Base-by-base conservation (phyloP, 345 rosid genomes). In the Gossypium turneri region DNA sequence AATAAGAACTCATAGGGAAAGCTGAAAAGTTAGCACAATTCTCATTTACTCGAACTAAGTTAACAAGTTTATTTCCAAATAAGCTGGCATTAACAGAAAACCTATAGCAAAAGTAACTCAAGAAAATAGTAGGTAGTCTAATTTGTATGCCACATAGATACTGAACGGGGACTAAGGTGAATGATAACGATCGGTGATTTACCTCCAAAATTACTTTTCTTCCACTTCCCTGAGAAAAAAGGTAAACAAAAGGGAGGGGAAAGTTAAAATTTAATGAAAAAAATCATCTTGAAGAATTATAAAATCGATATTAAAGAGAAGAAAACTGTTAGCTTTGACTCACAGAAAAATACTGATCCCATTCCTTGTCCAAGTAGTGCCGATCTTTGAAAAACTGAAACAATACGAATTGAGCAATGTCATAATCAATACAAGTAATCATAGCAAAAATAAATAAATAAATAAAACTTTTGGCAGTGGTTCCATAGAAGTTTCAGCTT, bases 291-390 rank as follows among this genome's bases (percentile, higher is more conserved):
- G 64, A 60, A 22, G 24, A 52, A 13, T 17, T 61, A 66, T 50
- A 25, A 60, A 29, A 67, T 79, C 57, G 60, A 55, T 67, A n/a
- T 12, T 72, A 73, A 25, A 70, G 12, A 67, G 24, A 66, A 38
- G 53, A 22, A 34, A 41, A 45, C n/a, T 48, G 53, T 61, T 52
- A 78, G 70, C 61, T 7, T 44, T 13, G 57, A 85, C 97, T 89
- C 79, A 94, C 97, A 6, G 88, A 78, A 76, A 94, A 90, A 80
- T 89, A 89, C 65, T 72, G 83, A 47, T 91, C 90, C 97, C 98
- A 94, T 82, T 94, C 98, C 87, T 94, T 94, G 77, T 92, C 94
- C 90, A 94, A 79, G 84, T 94, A 94, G 81, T 92, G 98, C 69
- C 97, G 89, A 80, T 94, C 98, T 80, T 94, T 94, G 80, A 94